Base-by-base conservation (phyloP, 169 alveolate species). In the Eimeria brunetti region DNA sequence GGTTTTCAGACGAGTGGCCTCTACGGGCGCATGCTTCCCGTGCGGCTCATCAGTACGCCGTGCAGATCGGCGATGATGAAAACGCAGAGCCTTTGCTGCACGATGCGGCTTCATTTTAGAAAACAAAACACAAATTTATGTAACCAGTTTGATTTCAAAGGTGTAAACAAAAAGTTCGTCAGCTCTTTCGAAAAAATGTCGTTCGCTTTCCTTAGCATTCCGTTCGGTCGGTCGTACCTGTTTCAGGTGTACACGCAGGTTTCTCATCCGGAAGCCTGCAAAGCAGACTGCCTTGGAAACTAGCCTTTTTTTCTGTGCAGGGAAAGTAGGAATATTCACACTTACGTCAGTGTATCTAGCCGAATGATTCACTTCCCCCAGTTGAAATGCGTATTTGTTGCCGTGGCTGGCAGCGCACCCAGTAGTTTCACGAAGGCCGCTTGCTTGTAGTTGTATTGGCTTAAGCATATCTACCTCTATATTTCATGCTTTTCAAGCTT, bases 201-300 rank as follows among this genome's bases (percentile, higher is more conserved):
- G 2, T 8, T 76, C 44, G 64, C 62, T 16, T 76, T 71, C 81
- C 64, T 1, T 27, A 3, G 30, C n/a, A 76, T 73, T 38, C 86
- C 58, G 36, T 75, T 24, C 18, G 18, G 7, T 76, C 86, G 64
- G 36, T 14, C 3, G 67, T 2, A 27, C 27, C 44, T 44, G 64
- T 76, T 76, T 76, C 67, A 76, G 86, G 86, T 76, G 86, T 46
- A 46, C 64, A 22, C 41, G 16, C 67, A 46, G 46, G 86, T 46
- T 24, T 20, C 38, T 41, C 64, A 22, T 76, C 9, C 9, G 64
- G 56, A 20, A 18, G 36, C 53, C 27, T 36, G 6, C 53, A 36
- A 0, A 36, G 30, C 27, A 30, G 27, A 16, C 64, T n/a, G 4
- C 7, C 27, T 36, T 71, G 33, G 27, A 36, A 36, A 33, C 7